A percentile compares a stretch with the other conserved stretches of the same genome.
These are phyloP conservation scores for Eutrema heterophyllum DNA, from an alignment of 345 rosid species.

Conservation along the genomic window DNA sequence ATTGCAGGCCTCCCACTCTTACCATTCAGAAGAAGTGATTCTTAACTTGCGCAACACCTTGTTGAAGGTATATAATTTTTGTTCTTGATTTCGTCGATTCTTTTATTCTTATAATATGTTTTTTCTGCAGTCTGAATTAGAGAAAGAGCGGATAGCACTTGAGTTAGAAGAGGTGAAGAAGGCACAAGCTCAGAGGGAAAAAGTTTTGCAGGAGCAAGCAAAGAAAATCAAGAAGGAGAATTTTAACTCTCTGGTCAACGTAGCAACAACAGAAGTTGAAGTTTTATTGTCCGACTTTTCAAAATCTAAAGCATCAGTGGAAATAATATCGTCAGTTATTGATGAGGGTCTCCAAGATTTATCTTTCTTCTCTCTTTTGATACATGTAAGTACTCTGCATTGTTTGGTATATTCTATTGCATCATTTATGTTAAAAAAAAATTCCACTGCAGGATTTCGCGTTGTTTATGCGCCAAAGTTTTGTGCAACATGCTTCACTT, in stretches of 20 bases:
- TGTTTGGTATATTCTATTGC: no score
- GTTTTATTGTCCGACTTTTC: constrained; percentile 46
- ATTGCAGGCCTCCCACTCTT: constrained; percentile 70
- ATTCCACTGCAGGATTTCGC: constrained; percentile 52
- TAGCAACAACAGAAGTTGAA: constrained; percentile 45
- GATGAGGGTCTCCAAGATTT: constrained; percentile 57
- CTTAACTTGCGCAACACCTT: constrained; percentile 79
- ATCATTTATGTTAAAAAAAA: not conserved
- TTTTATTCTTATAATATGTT: not conserved
- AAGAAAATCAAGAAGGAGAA: constrained; percentile 43
- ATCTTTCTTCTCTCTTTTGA: constrained; percentile 33
- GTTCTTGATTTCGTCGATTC: not conserved
- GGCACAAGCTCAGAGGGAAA: constrained; percentile 83
- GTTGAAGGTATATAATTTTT: constrained; percentile 50
- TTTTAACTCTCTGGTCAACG: constrained; percentile 33
- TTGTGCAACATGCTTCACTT: constrained; percentile 43
- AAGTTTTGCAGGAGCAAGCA: constrained; percentile 85
- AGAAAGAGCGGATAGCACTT: constrained; percentile 80
- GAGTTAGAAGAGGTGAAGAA: constrained; percentile 94
- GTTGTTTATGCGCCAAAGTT: constrained; percentile 35
- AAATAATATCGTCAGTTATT: constrained; percentile 39
- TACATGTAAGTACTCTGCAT: constrained; percentile 40
- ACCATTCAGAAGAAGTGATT: constrained; percentile 76
- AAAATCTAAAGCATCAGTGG: constrained; percentile 38
- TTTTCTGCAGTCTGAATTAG: constrained; percentile 64